A percentile compares a stretch with the other conserved stretches of the same genome.
These are phyloP conservation scores for Russula ochroleuca DNA, from an alignment of 768 basidiomycete genomes.

Conservation along the genomic window DNA sequence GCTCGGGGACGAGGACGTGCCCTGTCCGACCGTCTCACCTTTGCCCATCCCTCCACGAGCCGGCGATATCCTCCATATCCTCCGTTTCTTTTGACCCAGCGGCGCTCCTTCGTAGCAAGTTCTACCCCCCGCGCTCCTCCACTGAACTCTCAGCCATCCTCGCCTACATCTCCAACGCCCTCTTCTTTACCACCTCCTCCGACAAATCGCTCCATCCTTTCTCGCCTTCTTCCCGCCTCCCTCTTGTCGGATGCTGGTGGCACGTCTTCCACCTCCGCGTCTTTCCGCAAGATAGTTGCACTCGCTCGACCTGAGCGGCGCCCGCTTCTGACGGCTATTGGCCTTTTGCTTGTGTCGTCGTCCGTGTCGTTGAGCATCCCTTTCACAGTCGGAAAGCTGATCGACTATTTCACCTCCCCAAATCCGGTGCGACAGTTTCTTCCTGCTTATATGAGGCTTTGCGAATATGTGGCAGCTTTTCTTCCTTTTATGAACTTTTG, in stretches of 20 bases:
- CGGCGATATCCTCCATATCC: not conserved
- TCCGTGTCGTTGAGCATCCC: constrained; percentile 90
- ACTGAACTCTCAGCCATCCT: not conserved
- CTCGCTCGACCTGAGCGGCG: constrained; percentile 82
- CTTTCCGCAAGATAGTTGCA: constrained; percentile 66
- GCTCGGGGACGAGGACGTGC: not conserved
- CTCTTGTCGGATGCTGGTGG: constrained; percentile 2
- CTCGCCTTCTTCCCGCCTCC: constrained; percentile 19
- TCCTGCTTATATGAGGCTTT: not conserved
- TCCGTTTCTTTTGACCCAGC: not conserved
- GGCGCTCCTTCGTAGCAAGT: constrained; percentile 2
- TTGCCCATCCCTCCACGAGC: constrained; percentile 2
- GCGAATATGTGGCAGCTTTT: not conserved
- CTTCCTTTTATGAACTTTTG: not conserved
- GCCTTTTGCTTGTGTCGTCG: constrained; percentile 80
- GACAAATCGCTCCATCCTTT: constrained; percentile 15
- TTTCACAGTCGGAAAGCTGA: constrained; percentile 87
- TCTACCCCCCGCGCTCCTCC: not conserved
- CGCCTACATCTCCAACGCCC: not conserved
- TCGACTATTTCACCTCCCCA: constrained; percentile 82
- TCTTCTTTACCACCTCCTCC: not conserved
- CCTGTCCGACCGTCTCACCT: not conserved
- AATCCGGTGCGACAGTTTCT: constrained; percentile 47
- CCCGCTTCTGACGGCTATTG: constrained; percentile 69
- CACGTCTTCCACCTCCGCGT: constrained; percentile 51